These are phyloP conservation scores for Yarrowia keelungensis DNA, from an alignment of 805 yeast species.

Conservation along the genomic window DNA sequence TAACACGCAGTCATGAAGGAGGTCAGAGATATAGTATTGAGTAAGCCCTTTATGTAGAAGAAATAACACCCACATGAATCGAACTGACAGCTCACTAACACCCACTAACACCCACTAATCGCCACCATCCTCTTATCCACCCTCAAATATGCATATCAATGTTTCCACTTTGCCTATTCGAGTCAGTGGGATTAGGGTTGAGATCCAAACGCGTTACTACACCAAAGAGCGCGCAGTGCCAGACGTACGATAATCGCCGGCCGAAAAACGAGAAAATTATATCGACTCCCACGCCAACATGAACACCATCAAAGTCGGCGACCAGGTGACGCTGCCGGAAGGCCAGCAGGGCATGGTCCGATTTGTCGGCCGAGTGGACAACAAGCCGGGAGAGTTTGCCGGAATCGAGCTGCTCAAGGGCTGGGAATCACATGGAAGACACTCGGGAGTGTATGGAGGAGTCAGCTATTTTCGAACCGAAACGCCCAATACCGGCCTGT, in stretches of 20 bases:
- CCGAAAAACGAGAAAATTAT: neutral
- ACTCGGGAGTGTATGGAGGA: slow-evolving; percentile 83
- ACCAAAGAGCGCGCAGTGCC: slow-evolving; percentile 21
- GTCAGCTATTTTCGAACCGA: slow-evolving; percentile 68
- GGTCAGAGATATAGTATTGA: no score
- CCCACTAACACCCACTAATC: no score
- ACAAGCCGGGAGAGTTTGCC: slow-evolving; percentile 77
- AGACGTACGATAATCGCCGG: slow-evolving; percentile 1
- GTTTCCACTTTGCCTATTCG: slow-evolving; percentile 29
- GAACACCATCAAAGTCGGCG: slow-evolving; percentile 46
- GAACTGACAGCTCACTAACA: neutral
- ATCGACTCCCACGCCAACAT: slow-evolving; percentile 6
- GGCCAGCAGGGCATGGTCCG: slow-evolving; percentile 71
- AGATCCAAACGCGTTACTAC: slow-evolving; percentile 21
- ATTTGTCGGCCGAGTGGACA: slow-evolving; percentile 75
- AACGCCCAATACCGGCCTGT: slow-evolving; percentile 73
- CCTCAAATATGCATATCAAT: neutral
- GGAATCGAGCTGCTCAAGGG: slow-evolving; percentile 86
- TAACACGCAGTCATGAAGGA: neutral
- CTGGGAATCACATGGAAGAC: slow-evolving; percentile 72
- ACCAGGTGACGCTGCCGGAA: slow-evolving; percentile 59
- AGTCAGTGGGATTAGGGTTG: slow-evolving; percentile 7
- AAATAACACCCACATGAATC: no score
- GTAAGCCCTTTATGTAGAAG: no score
- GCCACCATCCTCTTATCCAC: no score